phyloP scores from a whole-genome alignment of 306 rosid species.

The Medicago ruthenica region DNA sequence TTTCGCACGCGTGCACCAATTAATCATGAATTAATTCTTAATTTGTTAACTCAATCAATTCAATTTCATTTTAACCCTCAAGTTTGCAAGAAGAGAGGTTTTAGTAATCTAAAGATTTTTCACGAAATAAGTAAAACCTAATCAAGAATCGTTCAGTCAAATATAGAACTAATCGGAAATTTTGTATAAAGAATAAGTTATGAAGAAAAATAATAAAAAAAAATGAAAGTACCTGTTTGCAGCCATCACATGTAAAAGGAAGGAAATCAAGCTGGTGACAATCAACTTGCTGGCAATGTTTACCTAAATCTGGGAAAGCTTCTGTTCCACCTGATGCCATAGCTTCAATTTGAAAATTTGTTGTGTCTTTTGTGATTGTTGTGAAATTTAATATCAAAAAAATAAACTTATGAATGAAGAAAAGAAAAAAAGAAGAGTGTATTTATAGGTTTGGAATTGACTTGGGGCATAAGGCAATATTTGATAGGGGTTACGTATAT shows the following conservation, averaged over 20 bases:
- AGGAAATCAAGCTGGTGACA: slow-evolving; percentile 90
- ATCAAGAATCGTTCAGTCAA: too few relatives aligned
- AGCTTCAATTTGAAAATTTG: not conserved
- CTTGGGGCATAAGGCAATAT: slow-evolving; percentile 45
- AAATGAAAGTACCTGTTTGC: slow-evolving; percentile 50
- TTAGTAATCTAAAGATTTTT: not conserved
- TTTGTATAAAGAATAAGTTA: not conserved
- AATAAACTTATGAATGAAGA: not conserved
- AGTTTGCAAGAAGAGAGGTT: not conserved
- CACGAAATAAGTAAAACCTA: too few relatives aligned
- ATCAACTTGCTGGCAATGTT: slow-evolving; percentile 71
- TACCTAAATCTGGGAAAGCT: slow-evolving; percentile 92
- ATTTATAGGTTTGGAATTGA: slow-evolving; percentile 44
- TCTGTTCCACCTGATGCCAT: slow-evolving; percentile 88
- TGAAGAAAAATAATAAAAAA: not conserved
- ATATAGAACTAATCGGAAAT: not conserved
- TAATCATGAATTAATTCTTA: not conserved
- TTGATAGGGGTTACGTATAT: not conserved
- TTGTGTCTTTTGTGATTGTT: not conserved
- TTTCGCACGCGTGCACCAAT: too few relatives aligned
- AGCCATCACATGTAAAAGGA: slow-evolving; percentile 80
- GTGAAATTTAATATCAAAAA: not conserved
- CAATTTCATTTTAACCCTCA: too few relatives aligned
- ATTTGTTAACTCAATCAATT: not conserved
- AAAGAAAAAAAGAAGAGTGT: not conserved